Conservation (phyloP, 1,284 basidiomycete species). For the Vanrija sp. region DNA sequence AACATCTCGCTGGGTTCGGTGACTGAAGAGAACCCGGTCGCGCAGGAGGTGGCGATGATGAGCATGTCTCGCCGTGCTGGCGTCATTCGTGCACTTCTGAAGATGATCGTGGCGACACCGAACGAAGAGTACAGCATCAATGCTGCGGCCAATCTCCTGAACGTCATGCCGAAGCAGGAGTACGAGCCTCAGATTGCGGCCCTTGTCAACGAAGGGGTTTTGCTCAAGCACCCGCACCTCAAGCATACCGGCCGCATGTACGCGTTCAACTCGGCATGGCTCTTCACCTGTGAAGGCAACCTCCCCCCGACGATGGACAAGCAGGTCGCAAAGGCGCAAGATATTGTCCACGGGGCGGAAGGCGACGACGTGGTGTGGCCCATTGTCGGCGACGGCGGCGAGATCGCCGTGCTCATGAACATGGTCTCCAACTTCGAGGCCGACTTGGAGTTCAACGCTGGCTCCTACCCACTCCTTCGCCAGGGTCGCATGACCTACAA, state of each 20-base stretch:
- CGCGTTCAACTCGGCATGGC: constrained; percentile 43
- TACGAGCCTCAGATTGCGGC: constrained; percentile 53
- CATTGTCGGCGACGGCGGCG: constrained; percentile 29
- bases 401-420: constrained; percentile 35
- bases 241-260: constrained; percentile 26
- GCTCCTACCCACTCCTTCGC: constrained; percentile 22
- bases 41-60: background rate
- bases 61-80: background rate
- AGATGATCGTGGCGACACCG: constrained; percentile 74
- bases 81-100: background rate
- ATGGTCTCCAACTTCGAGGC: constrained; percentile 38
- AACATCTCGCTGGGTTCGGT: constrained; percentile 58
- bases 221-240: constrained; percentile 16
- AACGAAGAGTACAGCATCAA: constrained; percentile 62
- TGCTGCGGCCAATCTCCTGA: constrained; percentile 58
- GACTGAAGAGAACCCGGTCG: constrained; percentile 48
- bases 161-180: constrained; percentile 56
- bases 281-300: constrained; percentile 52
- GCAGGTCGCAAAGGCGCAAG: constrained; percentile 54
- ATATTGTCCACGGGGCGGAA: constrained; percentile 55
- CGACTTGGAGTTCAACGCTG: constrained; percentile 31
- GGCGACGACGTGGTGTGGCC: constrained; percentile 25
- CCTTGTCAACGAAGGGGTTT: constrained; percentile 31
- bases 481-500: constrained; percentile 29
- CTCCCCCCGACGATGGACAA: constrained; percentile 61